A percentile compares a stretch with the other conserved stretches of the same genome.
These are phyloP conservation scores for Alternaria alternata DNA, from an alignment of 2,329 filamentous ascomycete species.

Conservation along the genomic window DNA sequence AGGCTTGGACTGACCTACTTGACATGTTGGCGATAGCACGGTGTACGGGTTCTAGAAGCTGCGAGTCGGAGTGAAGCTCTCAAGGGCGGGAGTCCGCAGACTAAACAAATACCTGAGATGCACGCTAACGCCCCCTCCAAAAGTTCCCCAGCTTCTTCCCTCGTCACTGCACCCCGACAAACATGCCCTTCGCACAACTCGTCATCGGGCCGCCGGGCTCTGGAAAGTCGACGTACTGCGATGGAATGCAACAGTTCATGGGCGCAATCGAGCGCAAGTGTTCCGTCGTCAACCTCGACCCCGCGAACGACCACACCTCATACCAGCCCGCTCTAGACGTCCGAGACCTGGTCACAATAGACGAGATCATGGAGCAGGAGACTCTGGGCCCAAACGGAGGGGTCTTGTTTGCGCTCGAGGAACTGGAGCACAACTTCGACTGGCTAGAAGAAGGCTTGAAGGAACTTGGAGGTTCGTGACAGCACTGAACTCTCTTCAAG, in stretches of 20 bases:
- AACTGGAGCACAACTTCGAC: constrained; percentile 91
- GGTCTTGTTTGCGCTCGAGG: constrained; percentile 91
- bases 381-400: constrained; percentile 91
- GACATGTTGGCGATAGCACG: constrained; percentile 36
- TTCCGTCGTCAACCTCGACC: constrained; percentile 95
- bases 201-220: constrained; percentile 93
- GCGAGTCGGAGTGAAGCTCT: constrained; percentile 27
- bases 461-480: constrained; percentile 67
- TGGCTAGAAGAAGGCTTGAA: constrained; percentile 87
- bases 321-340: constrained; percentile 93
- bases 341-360: constrained; percentile 84
- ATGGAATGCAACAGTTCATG: constrained; percentile 99
- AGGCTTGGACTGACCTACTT: constrained; percentile 22
- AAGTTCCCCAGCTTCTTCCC: constrained; percentile 14
- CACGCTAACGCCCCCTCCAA: constrained; percentile 27
- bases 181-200: constrained; percentile 74
- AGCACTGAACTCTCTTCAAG: not conserved
- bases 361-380: constrained; percentile 94
- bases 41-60: constrained; percentile 7
- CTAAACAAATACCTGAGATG: constrained; percentile 12
- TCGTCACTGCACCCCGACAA: constrained; percentile 11
- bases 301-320: constrained; percentile 90
- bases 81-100: constrained; percentile 25
- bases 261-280: constrained; percentile 93
- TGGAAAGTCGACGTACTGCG: constrained; percentile 97